These are phyloP conservation scores for Botryotinia convoluta DNA, from an alignment of 2,329 filamentous ascomycete genomes.

Conservation along the genomic window DNA sequence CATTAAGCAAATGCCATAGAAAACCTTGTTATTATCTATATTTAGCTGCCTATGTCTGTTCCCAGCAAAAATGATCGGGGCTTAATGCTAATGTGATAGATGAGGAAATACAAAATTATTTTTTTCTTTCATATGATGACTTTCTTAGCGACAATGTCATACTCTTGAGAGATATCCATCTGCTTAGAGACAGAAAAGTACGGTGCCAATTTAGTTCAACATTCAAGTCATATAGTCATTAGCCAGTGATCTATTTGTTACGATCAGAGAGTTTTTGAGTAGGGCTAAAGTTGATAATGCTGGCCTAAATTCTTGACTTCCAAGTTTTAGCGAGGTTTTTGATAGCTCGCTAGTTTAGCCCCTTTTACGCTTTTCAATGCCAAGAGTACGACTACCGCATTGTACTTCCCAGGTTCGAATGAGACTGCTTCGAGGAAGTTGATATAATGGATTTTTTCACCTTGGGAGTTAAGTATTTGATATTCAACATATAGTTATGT, in stretches of 20 bases:
- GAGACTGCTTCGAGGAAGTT: neutral
- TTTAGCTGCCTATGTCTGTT: too few species aligned
- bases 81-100: too few species aligned
- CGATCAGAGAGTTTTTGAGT: neutral
- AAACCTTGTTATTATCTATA: neutral
- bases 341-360: neutral
- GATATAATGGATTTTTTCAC: rapidly evolving
- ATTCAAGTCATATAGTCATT: rapidly evolving
- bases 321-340: neutral
- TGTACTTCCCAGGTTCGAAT: neutral
- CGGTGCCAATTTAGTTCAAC: neutral
- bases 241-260: neutral
- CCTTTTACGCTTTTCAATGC: neutral
- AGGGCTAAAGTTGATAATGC: neutral
- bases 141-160: neutral
- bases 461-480: rapidly evolving
- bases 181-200: neutral
- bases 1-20: too few species aligned
- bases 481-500: neutral
- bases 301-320: neutral
- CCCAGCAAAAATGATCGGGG: neutral
- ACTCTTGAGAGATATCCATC: neutral
- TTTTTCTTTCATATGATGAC: neutral
- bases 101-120: neutral
- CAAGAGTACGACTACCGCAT: neutral